Conservation (phyloP, 305 asterid species). For the Fraxinus sp. region DNA sequence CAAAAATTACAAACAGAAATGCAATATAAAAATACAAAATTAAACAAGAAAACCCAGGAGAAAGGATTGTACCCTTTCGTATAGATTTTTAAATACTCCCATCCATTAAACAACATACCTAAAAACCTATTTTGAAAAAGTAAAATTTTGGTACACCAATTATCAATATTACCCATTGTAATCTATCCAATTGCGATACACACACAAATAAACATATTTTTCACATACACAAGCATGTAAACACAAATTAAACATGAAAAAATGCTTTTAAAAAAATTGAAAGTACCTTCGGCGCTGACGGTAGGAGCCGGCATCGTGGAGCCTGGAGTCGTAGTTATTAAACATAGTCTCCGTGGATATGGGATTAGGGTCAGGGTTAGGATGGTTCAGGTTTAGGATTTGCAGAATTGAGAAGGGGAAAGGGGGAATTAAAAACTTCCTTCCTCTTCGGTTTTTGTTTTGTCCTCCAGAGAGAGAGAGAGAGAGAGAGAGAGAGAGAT, state of each 20-base stretch:
- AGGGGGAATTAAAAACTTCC: background rate
- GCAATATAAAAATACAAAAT: background rate
- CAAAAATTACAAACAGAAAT: background rate
- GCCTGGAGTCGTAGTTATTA: constrained; percentile 61
- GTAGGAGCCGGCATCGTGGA: constrained; percentile 63
- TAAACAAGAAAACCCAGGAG: background rate
- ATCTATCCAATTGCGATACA: background rate
- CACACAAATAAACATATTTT: background rate
- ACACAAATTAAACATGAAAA: background rate
- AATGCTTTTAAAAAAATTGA: background rate
- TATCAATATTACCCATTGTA: background rate
- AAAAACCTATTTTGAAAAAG: background rate
- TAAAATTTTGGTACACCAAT: background rate
- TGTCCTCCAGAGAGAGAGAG: background rate
- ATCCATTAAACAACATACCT: background rate
- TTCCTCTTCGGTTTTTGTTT: background rate
- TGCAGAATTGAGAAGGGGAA: constrained; percentile 29
- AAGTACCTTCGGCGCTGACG: constrained; percentile 83
- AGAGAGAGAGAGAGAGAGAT: background rate
- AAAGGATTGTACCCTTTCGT: background rate
- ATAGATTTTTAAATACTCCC: background rate
- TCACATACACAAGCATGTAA: background rate
- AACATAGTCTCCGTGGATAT: constrained; percentile 35
- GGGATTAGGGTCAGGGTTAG: constrained; percentile 32
- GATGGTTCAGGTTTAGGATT: constrained; percentile 34